Evolutionary conservation across 768 basidiomycete species (phyloP).

Genomic region (Daedaleopsis nitida): DNA sequence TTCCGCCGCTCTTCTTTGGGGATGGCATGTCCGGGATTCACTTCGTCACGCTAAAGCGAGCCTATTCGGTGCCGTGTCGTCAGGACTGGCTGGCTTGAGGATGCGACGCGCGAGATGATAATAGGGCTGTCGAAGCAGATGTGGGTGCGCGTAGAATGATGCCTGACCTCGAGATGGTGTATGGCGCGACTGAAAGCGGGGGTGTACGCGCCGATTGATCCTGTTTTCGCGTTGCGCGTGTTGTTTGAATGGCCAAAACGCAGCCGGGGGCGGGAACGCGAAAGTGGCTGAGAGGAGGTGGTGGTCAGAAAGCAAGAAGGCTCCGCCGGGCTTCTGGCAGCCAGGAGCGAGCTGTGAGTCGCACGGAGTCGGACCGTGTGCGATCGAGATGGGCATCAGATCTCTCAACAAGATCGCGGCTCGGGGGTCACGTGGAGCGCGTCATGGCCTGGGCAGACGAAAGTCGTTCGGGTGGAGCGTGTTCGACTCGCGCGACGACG

Average conservation of each 20-base stretch:
- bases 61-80: no score
- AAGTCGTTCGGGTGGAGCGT: slow-evolving; percentile 1
- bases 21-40: slow-evolving; percentile 16
- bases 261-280: slow-evolving; percentile 1
- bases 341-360: not conserved
- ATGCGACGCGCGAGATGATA: not conserved
- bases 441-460: not conserved
- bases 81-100: no score
- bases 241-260: not conserved
- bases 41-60: no score
- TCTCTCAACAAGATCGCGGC: slow-evolving; percentile 15
- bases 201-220: not conserved
- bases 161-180: not conserved
- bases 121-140: not conserved
- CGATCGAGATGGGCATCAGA: no score
- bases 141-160: not conserved
- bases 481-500: not conserved
- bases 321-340: no score
- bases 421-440: slow-evolving; percentile 13
- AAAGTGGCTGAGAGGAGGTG: slow-evolving; percentile 18
- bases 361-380: not conserved
- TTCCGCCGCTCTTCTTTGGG: slow-evolving; percentile 46
- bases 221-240: not conserved
- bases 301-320: slow-evolving; percentile 18
- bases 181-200: not conserved